Evolutionary conservation across 2,329 filamentous ascomycete species (phyloP).

Genomic region (Zasmidium angulare): DNA sequence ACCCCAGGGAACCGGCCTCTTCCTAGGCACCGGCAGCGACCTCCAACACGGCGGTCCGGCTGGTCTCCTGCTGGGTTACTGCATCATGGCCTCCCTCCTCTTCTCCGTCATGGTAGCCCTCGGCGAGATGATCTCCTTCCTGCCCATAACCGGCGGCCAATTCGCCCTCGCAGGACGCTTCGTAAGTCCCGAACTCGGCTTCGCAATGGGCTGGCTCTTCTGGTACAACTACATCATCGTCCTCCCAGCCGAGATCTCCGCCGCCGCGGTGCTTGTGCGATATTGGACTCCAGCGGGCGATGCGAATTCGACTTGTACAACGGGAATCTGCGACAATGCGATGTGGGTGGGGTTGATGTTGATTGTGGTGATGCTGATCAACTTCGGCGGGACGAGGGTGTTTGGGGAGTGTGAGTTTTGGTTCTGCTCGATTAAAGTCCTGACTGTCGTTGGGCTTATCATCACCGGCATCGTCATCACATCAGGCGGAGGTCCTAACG

Average conservation of each 20-base stretch:
- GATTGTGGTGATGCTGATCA: slow-evolving; percentile 19
- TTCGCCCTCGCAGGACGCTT: slow-evolving; percentile 75
- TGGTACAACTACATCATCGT: slow-evolving; percentile 69
- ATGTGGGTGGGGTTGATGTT: background rate
- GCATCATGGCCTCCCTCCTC: slow-evolving; percentile 25
- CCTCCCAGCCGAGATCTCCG: slow-evolving; percentile 15
- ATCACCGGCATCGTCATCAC: slow-evolving; percentile 39
- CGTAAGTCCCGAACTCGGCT: slow-evolving; percentile 69
- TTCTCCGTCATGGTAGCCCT: slow-evolving; percentile 54
- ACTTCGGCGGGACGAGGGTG: slow-evolving; percentile 24
- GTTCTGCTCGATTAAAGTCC: slow-evolving; percentile 35
- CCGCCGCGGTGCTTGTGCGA: slow-evolving; percentile 11
- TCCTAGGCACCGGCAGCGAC: slow-evolving; percentile 50
- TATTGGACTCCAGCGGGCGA: slow-evolving; percentile 58
- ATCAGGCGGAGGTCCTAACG: slow-evolving; percentile 39
- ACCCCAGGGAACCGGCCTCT: slow-evolving; percentile 49
- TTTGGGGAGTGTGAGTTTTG: slow-evolving; percentile 24
- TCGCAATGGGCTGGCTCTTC: slow-evolving; percentile 80
- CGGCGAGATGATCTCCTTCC: slow-evolving; percentile 72
- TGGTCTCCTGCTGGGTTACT: slow-evolving; percentile 47
- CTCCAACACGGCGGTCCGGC: slow-evolving; percentile 49
- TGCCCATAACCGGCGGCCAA: slow-evolving; percentile 75
- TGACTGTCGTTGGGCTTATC: slow-evolving; percentile 40
- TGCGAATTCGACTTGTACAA: slow-evolving; percentile 10
- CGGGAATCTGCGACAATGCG: background rate